Conservation (phyloP, 768 basidiomycete species). For the Cantharellus cinnabarinus region DNA sequence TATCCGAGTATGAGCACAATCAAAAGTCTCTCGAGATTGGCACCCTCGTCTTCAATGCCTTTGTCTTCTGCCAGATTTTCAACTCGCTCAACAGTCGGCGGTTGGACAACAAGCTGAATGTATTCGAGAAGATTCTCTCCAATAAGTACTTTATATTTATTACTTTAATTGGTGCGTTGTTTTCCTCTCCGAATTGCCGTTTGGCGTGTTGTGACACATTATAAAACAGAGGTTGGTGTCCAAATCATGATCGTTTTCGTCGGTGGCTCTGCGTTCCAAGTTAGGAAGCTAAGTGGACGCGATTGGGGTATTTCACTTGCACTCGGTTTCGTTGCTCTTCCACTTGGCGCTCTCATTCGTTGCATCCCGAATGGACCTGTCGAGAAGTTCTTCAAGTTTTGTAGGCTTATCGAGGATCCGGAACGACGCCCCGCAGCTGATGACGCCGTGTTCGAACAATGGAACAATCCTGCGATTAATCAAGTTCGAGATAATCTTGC, state of each 20-base stretch:
- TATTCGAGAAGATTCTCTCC: constrained; percentile 59
- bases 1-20: constrained; percentile 15
- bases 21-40: constrained; percentile 33
- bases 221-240: constrained; percentile 49
- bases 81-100: constrained; percentile 85
- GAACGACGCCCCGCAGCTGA: constrained; percentile 41
- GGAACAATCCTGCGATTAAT: constrained; percentile 61
- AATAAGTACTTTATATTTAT: constrained; percentile 35
- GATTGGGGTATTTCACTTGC: constrained; percentile 92
- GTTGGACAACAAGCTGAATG: constrained; percentile 68
- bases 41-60: constrained; percentile 93
- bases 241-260: constrained; percentile 83
- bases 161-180: not conserved
- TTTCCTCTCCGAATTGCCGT: not conserved
- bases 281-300: constrained; percentile 50
- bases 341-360: constrained; percentile 67
- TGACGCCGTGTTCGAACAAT: constrained; percentile 20
- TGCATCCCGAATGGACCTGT: constrained; percentile 63
- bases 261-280: constrained; percentile 82
- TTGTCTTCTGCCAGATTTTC: constrained; percentile 95
- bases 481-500: constrained; percentile 71
- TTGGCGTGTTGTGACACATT: not conserved
- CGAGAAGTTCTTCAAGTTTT: constrained; percentile 34
- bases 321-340: constrained; percentile 71
- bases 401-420: constrained; percentile 41